These are phyloP conservation scores for Talaromyces sp. DNA, from an alignment of 2,329 filamentous ascomycete genomes.

Conservation along the genomic window DNA sequence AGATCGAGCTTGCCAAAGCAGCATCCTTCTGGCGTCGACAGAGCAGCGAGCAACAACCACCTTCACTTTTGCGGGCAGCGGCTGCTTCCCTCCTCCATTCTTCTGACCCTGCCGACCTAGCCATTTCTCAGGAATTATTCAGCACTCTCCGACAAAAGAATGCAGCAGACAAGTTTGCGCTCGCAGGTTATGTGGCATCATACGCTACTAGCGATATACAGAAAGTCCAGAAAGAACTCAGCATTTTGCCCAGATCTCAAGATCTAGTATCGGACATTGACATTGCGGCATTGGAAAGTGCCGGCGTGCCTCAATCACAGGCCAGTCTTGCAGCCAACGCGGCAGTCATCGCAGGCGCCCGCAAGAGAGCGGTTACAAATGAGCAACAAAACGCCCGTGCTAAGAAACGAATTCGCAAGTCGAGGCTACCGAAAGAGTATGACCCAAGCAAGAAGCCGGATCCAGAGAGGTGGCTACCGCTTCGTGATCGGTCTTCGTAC, in stretches of 20 bases:
- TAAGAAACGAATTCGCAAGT: slow-evolving; percentile 45
- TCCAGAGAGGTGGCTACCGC: slow-evolving; percentile 86
- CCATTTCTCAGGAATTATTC: slow-evolving; percentile 75
- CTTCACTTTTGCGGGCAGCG: slow-evolving; percentile 73
- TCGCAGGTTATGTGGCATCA: slow-evolving; percentile 82
- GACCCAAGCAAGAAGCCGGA: slow-evolving; percentile 78
- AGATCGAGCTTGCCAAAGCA: slow-evolving; percentile 71
- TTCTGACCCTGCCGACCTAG: slow-evolving; percentile 63
- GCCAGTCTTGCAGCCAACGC: slow-evolving; percentile 29
- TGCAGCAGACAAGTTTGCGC: slow-evolving; percentile 62
- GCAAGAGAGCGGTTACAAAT: slow-evolving; percentile 38
- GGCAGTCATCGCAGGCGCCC: slow-evolving; percentile 32
- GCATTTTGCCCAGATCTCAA: slow-evolving; percentile 38
- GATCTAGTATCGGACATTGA: slow-evolving; percentile 45
- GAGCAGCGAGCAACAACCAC: slow-evolving; percentile 45
- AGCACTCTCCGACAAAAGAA: slow-evolving; percentile 64
- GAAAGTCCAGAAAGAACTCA: slow-evolving; percentile 35
- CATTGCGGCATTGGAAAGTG: slow-evolving; percentile 42
- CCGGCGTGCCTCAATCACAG: slow-evolving; percentile 40
- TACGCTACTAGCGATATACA: slow-evolving; percentile 55
- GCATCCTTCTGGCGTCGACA: slow-evolving; percentile 71
- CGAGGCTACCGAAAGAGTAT: slow-evolving; percentile 47
- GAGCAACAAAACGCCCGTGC: slow-evolving; percentile 29
- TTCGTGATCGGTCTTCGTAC: slow-evolving; percentile 85
- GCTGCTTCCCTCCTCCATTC: slow-evolving; percentile 80